A percentile compares a stretch with the other conserved stretches of the same genome.
phyloP scores from a whole-genome alignment of 331 rosid genomes.

The Pyracantha coccinea region DNA sequence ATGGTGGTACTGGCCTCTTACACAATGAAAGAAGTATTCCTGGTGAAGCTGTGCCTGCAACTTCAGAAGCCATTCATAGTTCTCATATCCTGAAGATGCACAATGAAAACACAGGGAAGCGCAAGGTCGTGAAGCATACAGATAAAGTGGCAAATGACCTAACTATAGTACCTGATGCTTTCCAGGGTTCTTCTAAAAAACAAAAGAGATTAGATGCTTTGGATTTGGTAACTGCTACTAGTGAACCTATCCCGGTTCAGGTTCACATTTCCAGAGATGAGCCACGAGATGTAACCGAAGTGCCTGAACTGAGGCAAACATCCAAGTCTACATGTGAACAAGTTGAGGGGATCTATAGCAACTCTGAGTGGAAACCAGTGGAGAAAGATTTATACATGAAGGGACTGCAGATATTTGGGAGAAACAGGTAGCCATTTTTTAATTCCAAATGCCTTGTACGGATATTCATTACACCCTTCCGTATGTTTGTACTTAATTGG shows the following conservation, averaged over 20 bases:
- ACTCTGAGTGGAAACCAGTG: constrained; percentile 67
- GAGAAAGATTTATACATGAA: constrained; percentile 86
- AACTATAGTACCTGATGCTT: constrained; percentile 31
- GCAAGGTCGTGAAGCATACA: constrained; percentile 31
- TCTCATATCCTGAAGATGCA: constrained; percentile 16
- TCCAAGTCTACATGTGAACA: constrained; percentile 26
- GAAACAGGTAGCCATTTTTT: constrained; percentile 55
- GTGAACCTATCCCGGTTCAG: constrained; percentile 25
- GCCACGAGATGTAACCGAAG: constrained; percentile 26
- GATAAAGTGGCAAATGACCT: constrained; percentile 25
- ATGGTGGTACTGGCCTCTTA: constrained; percentile 15
- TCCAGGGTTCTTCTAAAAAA: constrained; percentile 44
- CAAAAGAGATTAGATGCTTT: constrained; percentile 45
- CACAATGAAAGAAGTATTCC: constrained; percentile 22
- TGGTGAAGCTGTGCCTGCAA: constrained; percentile 8
- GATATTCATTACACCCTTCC: too few relatives aligned
- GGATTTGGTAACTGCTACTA: constrained; percentile 32
- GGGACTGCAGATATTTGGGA: constrained; percentile 94
- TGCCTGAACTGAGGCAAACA: constrained; percentile 26
- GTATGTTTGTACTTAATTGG: constrained; percentile 8
- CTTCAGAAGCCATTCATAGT: constrained; percentile 31
- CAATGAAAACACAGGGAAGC: constrained; percentile 40
- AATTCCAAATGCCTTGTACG: too few relatives aligned
- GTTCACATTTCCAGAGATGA: constrained; percentile 29
- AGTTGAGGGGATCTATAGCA: constrained; percentile 28